phyloP scores from a whole-genome alignment of 805 yeast genomes.

The Starmerella stigmatis region DNA sequence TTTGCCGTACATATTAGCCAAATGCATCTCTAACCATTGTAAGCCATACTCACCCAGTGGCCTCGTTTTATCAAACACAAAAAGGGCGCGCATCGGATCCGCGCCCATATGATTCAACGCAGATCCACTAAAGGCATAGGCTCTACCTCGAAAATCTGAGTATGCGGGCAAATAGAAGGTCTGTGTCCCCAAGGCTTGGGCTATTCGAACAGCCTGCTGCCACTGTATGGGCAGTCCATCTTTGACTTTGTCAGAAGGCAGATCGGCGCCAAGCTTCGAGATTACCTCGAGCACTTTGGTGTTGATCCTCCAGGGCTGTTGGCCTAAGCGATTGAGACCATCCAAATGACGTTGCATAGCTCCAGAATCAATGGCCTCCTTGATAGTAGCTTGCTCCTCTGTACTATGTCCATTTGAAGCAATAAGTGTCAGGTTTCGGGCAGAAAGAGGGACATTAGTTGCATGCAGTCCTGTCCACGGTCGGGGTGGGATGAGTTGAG shows the following conservation, averaged over 20 bases:
- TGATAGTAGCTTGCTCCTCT: slow-evolving; percentile 43
- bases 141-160: slow-evolving; percentile 56
- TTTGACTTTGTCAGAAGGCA: neutral
- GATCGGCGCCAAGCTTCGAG: neutral
- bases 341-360: slow-evolving; percentile 5
- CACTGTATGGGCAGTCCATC: slow-evolving; percentile 36
- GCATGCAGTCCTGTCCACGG: slow-evolving; percentile 56
- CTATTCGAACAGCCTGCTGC: slow-evolving; percentile 80
- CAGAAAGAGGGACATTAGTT: neutral
- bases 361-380: slow-evolving; percentile 8
- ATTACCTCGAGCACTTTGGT: slow-evolving; percentile 4
- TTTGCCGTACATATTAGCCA: slow-evolving; percentile 43
- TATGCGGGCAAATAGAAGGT: slow-evolving; percentile 51
- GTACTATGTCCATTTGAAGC: slow-evolving; percentile 34
- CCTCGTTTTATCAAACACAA: slow-evolving; percentile 43
- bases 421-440: slow-evolving; percentile 7
- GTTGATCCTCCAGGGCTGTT: slow-evolving; percentile 18
- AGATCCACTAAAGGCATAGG: slow-evolving; percentile 44
- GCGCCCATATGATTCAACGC: slow-evolving; percentile 48
- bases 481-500: slow-evolving; percentile 72
- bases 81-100: slow-evolving; percentile 42
- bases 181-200: slow-evolving; percentile 71
- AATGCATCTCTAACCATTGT: slow-evolving; percentile 43
- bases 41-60: slow-evolving; percentile 39
- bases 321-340: slow-evolving; percentile 15